Conservation (phyloP, 345 rosid genomes). For the Balakata baccata region DNA sequence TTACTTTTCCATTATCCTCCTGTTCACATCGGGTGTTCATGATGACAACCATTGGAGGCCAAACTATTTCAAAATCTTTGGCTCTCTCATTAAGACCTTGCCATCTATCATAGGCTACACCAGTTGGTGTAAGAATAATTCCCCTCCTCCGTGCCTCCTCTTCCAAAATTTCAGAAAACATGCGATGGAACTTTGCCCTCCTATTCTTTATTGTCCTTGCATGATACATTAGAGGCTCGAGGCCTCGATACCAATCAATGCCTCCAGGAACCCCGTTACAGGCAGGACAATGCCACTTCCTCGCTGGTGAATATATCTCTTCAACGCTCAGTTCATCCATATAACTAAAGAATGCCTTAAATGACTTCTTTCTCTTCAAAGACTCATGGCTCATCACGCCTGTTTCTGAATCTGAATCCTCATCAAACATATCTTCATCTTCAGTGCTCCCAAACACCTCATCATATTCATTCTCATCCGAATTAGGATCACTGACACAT, state of each 20-base stretch:
- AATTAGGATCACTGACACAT: no score
- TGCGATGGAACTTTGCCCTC: conserved; percentile 17
- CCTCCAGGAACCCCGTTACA: conserved; percentile 22
- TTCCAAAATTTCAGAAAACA: conserved; percentile 13
- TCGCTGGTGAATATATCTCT: conserved; percentile 5
- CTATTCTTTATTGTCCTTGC: conserved; percentile 15
- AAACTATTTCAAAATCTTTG: conserved; percentile 15
- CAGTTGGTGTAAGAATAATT: background rate
- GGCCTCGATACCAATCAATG: conserved; percentile 24
- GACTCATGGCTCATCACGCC: background rate
- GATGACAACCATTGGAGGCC: conserved; percentile 25
- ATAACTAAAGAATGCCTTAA: conserved; percentile 11
- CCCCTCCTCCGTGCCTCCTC: conserved; percentile 15
- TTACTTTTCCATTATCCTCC: conserved; percentile 25
- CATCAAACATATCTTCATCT: conserved; percentile 11
- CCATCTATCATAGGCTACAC: conserved; percentile 18
- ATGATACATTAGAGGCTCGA: conserved; percentile 15
- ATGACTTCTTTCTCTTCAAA: conserved; percentile 7
- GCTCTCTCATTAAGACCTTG: conserved; percentile 20
- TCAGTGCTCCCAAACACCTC: conserved; percentile 8
- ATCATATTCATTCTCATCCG: background rate
- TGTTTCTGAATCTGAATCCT: conserved; percentile 5
- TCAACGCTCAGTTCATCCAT: conserved; percentile 8
- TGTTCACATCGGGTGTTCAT: conserved; percentile 19
- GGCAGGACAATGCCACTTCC: conserved; percentile 26